Conservation (phyloP, 164 flowering plant genomes). For the Magnolia officinalis region DNA sequence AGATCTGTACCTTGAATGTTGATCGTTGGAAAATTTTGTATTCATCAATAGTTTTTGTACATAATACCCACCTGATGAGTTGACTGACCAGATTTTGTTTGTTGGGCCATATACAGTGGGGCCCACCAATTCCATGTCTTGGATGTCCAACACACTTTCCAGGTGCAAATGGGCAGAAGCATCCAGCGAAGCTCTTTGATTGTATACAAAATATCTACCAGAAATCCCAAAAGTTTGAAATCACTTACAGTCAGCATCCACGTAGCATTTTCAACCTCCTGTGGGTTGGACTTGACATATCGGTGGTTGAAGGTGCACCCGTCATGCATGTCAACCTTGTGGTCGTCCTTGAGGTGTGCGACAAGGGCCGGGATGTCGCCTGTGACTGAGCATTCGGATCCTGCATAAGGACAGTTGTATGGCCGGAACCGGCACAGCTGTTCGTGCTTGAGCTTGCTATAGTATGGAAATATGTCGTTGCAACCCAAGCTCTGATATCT, state of each 20-base stretch:
- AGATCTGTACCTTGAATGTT: too few relatives aligned
- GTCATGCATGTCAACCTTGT: constrained; percentile 55
- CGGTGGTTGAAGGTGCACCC: constrained; percentile 59
- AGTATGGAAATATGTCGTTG: constrained; percentile 47
- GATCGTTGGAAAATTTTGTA: too few relatives aligned
- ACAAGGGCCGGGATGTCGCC: constrained; percentile 47
- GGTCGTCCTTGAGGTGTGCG: constrained; percentile 49
- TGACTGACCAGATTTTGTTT: not conserved
- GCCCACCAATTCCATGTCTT: not conserved
- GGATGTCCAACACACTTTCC: not conserved
- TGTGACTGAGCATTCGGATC: constrained; percentile 47
- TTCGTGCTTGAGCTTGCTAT: constrained; percentile 49
- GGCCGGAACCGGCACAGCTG: constrained; percentile 45
- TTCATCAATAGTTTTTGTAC: not conserved
- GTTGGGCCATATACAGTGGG: not conserved
- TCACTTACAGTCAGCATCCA: constrained; percentile 66
- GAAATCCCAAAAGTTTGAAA: not conserved
- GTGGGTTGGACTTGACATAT: constrained; percentile 53
- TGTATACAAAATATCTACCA: not conserved
- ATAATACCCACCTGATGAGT: not conserved
- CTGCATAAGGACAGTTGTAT: constrained; percentile 58
- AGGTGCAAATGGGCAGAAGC: not conserved
- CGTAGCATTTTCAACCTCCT: constrained; percentile 57
- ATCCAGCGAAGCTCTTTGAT: not conserved
- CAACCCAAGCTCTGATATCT: constrained; percentile 40